A percentile compares a stretch with the other conserved stretches of the same genome.
phyloP scores from a whole-genome alignment of 1,284 basidiomycete genomes.

The Ceratobasidium sp. region DNA sequence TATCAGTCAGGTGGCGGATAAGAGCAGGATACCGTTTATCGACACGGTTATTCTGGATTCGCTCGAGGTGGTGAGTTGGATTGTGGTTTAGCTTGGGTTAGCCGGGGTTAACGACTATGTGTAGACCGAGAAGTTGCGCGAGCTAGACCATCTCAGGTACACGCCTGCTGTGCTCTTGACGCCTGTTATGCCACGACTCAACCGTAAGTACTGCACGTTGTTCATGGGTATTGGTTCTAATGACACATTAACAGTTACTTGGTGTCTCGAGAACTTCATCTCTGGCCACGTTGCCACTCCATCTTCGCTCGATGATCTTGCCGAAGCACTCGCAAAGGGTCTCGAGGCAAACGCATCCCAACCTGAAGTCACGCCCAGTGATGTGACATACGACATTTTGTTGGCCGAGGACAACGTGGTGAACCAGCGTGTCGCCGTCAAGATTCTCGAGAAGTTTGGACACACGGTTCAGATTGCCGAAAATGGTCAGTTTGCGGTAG shows the following conservation, averaged over 20 bases:
- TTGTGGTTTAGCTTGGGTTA: neutral
- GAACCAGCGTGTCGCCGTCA: conserved; percentile 96
- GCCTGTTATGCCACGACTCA: conserved; percentile 73
- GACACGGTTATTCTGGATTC: conserved; percentile 97
- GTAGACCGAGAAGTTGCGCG: conserved; percentile 86
- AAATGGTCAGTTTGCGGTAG: conserved; percentile 91
- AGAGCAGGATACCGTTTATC: conserved; percentile 85
- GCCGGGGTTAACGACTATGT: conserved; percentile 19
- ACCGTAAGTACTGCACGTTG: conserved; percentile 62
- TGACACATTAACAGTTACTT: conserved; percentile 71
- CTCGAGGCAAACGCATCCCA: conserved; percentile 92
- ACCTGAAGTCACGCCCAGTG: conserved; percentile 79
- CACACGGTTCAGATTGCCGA: conserved; percentile 97
- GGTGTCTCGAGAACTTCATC: conserved; percentile 91
- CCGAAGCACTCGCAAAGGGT: conserved; percentile 91
- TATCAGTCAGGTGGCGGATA: conserved; percentile 79
- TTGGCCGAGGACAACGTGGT: conserved; percentile 98
- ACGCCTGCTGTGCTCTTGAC: conserved; percentile 97
- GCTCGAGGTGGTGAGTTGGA: conserved; percentile 72
- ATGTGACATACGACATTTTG: conserved; percentile 91
- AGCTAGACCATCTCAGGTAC: conserved; percentile 93
- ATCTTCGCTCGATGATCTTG: conserved; percentile 86
- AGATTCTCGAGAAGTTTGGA: conserved; percentile 96
- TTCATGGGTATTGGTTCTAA: too few species aligned
- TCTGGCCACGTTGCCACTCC: conserved; percentile 92